Conservation (phyloP, 2,329 filamentous ascomycete genomes). For the Pleomassaria siparia region DNA sequence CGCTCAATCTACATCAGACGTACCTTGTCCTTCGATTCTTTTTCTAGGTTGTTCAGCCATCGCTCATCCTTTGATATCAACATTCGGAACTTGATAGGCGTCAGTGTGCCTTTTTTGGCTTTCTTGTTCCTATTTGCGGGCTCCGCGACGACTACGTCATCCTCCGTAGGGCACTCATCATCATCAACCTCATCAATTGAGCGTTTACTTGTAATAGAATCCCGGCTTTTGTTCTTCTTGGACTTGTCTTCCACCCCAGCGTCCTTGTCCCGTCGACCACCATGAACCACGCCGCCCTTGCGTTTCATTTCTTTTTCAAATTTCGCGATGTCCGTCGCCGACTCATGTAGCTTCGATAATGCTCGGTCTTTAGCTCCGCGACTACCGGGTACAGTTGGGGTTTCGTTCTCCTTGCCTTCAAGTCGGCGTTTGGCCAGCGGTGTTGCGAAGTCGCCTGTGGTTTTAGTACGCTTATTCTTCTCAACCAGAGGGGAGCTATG, state of each 20-base stretch:
- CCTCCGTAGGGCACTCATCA: constrained; percentile 35
- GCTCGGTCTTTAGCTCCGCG: constrained; percentile 89
- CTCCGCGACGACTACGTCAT: constrained; percentile 52
- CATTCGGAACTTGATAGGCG: constrained; percentile 71
- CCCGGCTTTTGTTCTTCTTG: constrained; percentile 33
- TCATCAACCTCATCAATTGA: constrained; percentile 49
- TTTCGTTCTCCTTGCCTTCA: constrained; percentile 77
- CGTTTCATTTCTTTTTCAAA: constrained; percentile 95
- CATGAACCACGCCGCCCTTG: constrained; percentile 65
- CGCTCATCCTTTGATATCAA: constrained; percentile 81
- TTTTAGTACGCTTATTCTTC: constrained; percentile 30
- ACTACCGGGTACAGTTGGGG: constrained; percentile 73
- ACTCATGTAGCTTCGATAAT: constrained; percentile 70
- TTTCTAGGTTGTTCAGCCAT: constrained; percentile 73
- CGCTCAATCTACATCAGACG: constrained; percentile 35
- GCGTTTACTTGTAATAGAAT: constrained; percentile 47
- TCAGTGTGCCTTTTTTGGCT: constrained; percentile 50
- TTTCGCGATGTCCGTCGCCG: constrained; percentile 81
- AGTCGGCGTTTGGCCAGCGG: constrained; percentile 48
- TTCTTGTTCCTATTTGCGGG: constrained; percentile 66
- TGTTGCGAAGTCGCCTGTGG: constrained; percentile 47
- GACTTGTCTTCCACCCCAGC: constrained; percentile 41
- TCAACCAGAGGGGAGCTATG: constrained; percentile 27
- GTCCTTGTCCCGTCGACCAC: constrained; percentile 44
- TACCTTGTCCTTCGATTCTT: constrained; percentile 80